Evolutionary conservation across 2,329 filamentous ascomycete genomes (phyloP).

Genomic region (Alternaria ventricosa): DNA sequence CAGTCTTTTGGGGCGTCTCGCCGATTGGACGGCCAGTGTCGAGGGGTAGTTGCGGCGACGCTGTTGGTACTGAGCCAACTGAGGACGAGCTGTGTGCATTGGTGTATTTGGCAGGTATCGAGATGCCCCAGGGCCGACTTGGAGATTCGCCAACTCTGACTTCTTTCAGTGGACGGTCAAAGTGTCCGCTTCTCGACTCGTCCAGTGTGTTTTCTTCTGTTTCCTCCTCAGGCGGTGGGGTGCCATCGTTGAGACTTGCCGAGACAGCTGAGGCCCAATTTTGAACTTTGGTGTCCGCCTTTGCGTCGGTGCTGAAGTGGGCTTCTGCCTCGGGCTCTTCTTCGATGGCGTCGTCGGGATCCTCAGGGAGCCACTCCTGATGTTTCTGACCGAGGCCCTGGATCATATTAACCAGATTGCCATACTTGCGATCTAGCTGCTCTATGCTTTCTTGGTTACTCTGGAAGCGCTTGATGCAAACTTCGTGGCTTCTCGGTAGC

Average conservation of each 20-base stretch:
- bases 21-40: conserved; percentile 40
- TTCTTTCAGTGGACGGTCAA: conserved; percentile 85
- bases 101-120: conserved; percentile 68
- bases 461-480: conserved; percentile 90
- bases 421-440: conserved; percentile 93
- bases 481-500: conserved; percentile 88
- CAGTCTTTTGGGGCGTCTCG: conserved; percentile 35
- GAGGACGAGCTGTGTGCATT: conserved; percentile 49
- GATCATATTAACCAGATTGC: conserved; percentile 91
- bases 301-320: conserved; percentile 45
- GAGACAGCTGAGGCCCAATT: conserved; percentile 85
- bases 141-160: conserved; percentile 93
- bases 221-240: conserved; percentile 45
- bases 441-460: conserved; percentile 83
- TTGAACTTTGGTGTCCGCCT: conserved; percentile 75
- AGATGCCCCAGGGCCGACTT: conserved; percentile 90
- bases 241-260: conserved; percentile 56
- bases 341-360: conserved; percentile 55
- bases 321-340: conserved; percentile 56
- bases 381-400: conserved; percentile 87
- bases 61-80: conserved; percentile 49
- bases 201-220: conserved; percentile 52
- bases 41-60: conserved; percentile 61
- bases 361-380: conserved; percentile 78
- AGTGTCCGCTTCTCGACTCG: conserved; percentile 72